Conservation (phyloP, 2,329 filamentous ascomycete genomes). For the Colletotrichum simmondsii region DNA sequence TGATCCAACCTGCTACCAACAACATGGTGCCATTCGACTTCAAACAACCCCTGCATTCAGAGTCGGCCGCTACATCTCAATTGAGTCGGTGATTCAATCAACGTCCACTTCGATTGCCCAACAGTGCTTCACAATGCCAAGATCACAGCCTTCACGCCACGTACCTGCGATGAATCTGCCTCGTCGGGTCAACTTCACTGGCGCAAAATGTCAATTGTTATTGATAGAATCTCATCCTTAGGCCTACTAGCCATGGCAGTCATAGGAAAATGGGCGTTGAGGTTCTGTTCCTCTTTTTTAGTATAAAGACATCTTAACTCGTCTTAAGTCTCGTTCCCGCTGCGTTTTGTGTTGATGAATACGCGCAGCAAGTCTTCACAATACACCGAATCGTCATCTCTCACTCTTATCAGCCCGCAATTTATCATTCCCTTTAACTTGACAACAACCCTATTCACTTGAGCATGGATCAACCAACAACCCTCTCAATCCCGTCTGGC, state of each 20-base stretch:
- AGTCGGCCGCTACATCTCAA: background rate
- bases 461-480: background rate
- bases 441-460: accelerated
- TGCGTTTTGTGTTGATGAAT: background rate
- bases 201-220: background rate
- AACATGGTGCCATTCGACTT: background rate
- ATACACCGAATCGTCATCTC: background rate
- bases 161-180: background rate
- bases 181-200: background rate
- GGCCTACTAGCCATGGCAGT: background rate
- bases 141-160: background rate
- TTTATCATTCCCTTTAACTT: background rate
- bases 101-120: background rate
- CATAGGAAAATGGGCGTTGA: background rate
- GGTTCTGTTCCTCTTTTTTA: background rate
- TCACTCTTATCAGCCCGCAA: background rate
- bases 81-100: background rate
- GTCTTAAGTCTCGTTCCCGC: background rate
- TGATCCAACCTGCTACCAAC: conserved; percentile 8
- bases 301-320: background rate
- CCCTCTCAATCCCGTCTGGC: background rate
- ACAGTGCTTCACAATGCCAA: background rate
- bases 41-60: conserved; percentile 6
- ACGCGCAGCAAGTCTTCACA: background rate
- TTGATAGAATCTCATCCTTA: background rate